Conservation (phyloP, 257 asterid species). For the Catharanthus roseus region DNA sequence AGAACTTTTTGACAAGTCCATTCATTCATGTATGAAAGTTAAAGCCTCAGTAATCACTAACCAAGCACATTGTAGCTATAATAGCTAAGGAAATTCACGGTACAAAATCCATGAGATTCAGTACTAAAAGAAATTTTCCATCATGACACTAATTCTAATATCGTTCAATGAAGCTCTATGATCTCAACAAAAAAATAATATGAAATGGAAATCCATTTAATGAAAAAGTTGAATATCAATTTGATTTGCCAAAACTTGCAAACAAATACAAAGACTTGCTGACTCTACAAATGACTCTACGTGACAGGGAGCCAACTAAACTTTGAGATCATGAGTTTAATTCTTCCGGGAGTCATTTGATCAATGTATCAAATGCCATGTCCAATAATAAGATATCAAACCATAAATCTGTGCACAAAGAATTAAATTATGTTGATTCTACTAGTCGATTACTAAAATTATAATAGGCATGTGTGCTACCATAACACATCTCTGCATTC, state of each 20-base stretch:
- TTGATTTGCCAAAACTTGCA: not conserved
- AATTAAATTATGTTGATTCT: not conserved
- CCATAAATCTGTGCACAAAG: not conserved
- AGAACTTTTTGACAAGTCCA: no score
- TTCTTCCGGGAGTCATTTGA: not conserved
- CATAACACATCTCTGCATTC: not conserved
- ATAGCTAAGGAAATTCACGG: not conserved
- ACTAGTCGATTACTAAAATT: no score
- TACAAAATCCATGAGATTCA: not conserved
- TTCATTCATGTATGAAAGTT: no score
- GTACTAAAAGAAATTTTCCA: not conserved
- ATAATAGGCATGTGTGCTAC: not conserved
- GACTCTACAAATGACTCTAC: not conserved
- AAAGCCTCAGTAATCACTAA: not conserved
- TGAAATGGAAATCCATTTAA: not conserved
- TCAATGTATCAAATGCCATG: not conserved
- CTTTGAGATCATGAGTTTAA: not conserved
- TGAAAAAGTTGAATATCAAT: not conserved
- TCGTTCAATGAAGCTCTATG: not conserved
- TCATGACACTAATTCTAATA: not conserved
- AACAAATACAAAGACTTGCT: no score
- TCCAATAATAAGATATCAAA: not conserved
- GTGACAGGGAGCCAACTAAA: not conserved
- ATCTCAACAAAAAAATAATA: not conserved
- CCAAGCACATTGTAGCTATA: not conserved